Evolutionary conservation across 2,329 filamentous ascomycete species (phyloP).

Genomic region (Aspergillus calidoustus): DNA sequence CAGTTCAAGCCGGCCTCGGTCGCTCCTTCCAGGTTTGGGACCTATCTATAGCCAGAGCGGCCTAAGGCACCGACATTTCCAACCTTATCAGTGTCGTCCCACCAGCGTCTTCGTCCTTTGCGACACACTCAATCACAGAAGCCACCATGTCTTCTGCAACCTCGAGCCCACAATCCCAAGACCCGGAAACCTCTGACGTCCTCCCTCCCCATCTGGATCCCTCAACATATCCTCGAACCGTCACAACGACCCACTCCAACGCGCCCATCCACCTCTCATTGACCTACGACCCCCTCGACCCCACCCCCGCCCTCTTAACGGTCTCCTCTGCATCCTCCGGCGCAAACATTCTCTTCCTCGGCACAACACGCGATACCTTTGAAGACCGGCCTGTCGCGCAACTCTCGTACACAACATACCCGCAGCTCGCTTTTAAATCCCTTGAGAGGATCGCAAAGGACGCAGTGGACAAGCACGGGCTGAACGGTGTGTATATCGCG

Average conservation of each 20-base stretch:
- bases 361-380: slow-evolving; percentile 51
- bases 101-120: background rate
- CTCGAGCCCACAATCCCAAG: background rate
- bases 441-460: slow-evolving; percentile 45
- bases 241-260: slow-evolving; percentile 34
- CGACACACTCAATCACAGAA: background rate
- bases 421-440: slow-evolving; percentile 47
- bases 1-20: background rate
- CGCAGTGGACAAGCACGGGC: slow-evolving; percentile 61
- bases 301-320: slow-evolving; percentile 38
- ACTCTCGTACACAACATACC: slow-evolving; percentile 52
- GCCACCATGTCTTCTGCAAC: background rate
- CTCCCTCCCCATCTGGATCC: slow-evolving; percentile 43
- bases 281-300: slow-evolving; percentile 46
- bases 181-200: background rate
- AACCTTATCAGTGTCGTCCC: slow-evolving; percentile 2
- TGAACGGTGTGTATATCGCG: slow-evolving; percentile 76
- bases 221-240: slow-evolving; percentile 45
- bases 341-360: slow-evolving; percentile 53
- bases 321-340: slow-evolving; percentile 49
- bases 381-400: slow-evolving; percentile 46
- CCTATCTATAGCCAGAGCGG: background rate
- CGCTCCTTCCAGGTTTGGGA: background rate
- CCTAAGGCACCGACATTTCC: slow-evolving; percentile 10
- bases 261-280: slow-evolving; percentile 46